Evolutionary conservation across 495 filamentous ascomycete genomes (phyloP).

Genomic region (Xylaria grammica): DNA sequence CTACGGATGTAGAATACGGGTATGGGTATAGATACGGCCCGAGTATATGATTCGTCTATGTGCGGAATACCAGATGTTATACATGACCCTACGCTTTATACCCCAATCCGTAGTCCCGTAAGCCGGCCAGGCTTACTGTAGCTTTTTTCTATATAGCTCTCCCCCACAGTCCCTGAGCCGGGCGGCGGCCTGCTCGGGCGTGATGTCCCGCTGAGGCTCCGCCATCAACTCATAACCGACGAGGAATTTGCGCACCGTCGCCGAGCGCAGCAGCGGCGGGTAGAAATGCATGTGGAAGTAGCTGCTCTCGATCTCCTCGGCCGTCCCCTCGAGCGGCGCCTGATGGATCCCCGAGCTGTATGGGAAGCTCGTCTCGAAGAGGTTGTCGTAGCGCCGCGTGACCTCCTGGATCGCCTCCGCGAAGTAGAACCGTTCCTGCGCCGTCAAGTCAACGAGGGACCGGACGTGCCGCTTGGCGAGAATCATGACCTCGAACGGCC

Average conservation of each 20-base stretch:
- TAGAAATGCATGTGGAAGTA: constrained; percentile 98
- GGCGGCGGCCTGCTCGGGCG: constrained; percentile 91
- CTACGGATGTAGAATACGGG: not conserved
- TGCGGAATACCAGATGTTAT: not conserved
- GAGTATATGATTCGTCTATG: not conserved
- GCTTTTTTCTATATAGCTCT: constrained; percentile 77
- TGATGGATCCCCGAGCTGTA: constrained; percentile 94
- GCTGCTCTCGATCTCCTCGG: constrained; percentile 81
- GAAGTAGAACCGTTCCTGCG: constrained; percentile 68
- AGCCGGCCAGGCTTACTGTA: constrained; percentile 44
- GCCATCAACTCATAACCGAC: constrained; percentile 96
- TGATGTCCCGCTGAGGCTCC: constrained; percentile 97
- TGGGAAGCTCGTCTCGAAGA: constrained; percentile 95
- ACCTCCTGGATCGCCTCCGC: constrained; percentile 86
- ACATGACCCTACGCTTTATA: not conserved
- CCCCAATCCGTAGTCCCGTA: constrained; percentile 2
- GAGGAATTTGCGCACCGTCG: constrained; percentile 92
- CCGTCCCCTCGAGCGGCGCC: constrained; percentile 83
- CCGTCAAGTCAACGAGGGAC: constrained; percentile 77
- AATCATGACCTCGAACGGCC: constrained; percentile 97
- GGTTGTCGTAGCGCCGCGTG: constrained; percentile 90
- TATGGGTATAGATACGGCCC: not conserved
- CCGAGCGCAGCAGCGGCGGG: constrained; percentile 88
- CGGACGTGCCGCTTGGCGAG: constrained; percentile 80
- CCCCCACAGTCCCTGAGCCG: constrained; percentile 76